A percentile compares a stretch with the other conserved stretches of the same genome.
Conservation (phyloP, 768 basidiomycete species). For the Cyclocybe cylindracea region DNA sequence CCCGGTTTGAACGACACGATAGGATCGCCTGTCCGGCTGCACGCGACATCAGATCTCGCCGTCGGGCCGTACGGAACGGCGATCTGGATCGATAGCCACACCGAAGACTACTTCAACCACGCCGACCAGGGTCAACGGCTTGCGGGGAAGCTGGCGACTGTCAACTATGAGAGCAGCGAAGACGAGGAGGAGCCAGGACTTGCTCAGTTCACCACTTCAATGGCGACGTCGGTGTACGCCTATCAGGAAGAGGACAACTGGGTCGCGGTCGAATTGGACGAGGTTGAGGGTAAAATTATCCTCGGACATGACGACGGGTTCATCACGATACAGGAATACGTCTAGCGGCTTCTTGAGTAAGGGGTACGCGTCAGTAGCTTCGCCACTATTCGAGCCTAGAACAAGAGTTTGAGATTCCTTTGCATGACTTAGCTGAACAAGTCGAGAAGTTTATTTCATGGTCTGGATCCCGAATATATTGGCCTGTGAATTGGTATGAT, state of each 20-base stretch:
- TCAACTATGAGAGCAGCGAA: conserved; percentile 6
- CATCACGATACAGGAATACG: conserved; percentile 55
- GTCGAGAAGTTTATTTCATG: too few species aligned
- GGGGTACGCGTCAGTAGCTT: not conserved
- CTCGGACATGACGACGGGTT: conserved; percentile 44
- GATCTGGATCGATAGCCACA: conserved; percentile 67
- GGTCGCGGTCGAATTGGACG: conserved; percentile 47
- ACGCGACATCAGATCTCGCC: conserved; percentile 52
- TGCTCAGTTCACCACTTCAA: conserved; percentile 27
- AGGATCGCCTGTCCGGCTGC: conserved; percentile 57
- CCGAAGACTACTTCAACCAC: conserved; percentile 46
- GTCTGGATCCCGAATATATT: not conserved
- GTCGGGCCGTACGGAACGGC: conserved; percentile 63
- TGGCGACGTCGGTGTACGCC: conserved; percentile 44
- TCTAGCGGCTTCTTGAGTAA: conserved; percentile 19
- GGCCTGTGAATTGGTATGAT: not conserved
- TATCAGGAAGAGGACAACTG: conserved; percentile 49
- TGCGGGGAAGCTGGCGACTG: conserved; percentile 38
- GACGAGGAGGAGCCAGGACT: conserved; percentile 22
- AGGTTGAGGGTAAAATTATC: conserved; percentile 48
- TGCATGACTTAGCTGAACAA: too few species aligned
- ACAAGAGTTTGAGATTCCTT: too few species aligned
- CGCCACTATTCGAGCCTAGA: not conserved
- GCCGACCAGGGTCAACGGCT: conserved; percentile 59
- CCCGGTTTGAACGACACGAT: conserved; percentile 41